Percentiles rank a stretch among this genome's conserved stretches.
Evolutionary conservation across 108 stramenopile species (phyloP).

Genomic region (Aurantiochytrium sp.): DNA sequence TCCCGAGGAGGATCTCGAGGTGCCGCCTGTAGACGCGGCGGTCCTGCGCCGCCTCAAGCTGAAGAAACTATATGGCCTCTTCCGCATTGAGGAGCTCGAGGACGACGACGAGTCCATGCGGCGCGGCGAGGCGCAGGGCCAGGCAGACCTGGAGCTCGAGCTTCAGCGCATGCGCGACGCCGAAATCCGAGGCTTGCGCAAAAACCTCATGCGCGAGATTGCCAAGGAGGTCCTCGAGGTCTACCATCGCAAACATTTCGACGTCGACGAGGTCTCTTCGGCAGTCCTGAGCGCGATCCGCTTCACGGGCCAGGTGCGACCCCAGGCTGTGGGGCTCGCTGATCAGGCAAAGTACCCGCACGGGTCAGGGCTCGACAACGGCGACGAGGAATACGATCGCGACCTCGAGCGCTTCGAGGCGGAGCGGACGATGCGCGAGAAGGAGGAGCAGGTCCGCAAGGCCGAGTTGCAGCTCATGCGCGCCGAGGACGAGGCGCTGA

Average conservation of each 20-base stretch:
- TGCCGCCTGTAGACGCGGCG: background rate
- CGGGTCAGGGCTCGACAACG: slow-evolving; percentile 1
- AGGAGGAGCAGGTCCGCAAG: background rate
- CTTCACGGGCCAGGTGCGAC: background rate
- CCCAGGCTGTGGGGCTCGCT: background rate
- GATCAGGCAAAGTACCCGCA: background rate
- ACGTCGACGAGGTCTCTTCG: background rate
- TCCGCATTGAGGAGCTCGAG: background rate
- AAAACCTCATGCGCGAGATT: background rate
- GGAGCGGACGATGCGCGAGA: background rate
- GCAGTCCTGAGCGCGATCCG: background rate
- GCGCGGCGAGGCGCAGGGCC: background rate
- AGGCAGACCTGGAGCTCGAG: background rate
- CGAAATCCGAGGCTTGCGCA: background rate
- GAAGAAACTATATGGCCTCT: background rate
- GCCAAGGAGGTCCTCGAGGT: background rate
- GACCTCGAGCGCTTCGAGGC: background rate
- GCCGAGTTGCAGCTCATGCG: background rate
- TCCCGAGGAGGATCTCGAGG: background rate
- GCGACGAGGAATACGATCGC: slow-evolving; percentile 1
- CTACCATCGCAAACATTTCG: background rate
- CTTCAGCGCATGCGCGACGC: background rate
- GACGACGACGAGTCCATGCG: background rate
- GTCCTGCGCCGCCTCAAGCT: background rate
- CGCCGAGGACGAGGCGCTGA: background rate